Evolutionary conservation across 768 basidiomycete genomes (phyloP), one percentile per base, ranked within the genome.

Genomic region (Kwoniella bestiolae): DNA sequence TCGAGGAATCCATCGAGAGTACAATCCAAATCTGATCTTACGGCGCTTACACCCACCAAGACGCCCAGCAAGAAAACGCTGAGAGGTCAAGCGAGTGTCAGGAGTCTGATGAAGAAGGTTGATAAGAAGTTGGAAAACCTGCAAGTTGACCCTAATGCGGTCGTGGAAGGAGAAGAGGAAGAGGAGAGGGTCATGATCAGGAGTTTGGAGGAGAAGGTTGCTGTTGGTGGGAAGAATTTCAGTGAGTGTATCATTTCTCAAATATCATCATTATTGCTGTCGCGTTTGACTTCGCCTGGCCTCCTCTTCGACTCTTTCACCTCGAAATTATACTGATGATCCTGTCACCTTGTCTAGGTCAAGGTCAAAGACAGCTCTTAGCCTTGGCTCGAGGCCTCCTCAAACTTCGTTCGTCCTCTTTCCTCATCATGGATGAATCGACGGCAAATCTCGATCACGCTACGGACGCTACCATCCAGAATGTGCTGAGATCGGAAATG

Each of bases 401-500:
- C 41, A 80, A 80, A 56, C 72, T 88, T 63, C 82, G 86, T 11
- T 76, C 82, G 50, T 87, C 85, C 63, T 86, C 85, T 59, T 77
- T 88, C 35, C 79, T 87, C 49, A 84, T 88, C 55, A 80, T 88
- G 35, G 87, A 88, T 61, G 87, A 88, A 59, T 80, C 82, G 1
- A 85, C 83, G 0, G 82, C 82, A 6, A 80, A 80, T 57, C 66
- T 80, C 11, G 87, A 88, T 79, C 85, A 86, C 70, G 82, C 83
- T 52, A 88, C 86, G 0, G 88, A 88, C 71, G 76, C 83, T 1
- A 80, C 84, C 52, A 88, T 89, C 55, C 87, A 89, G 76, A 81
- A 81, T 2, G 85, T 86, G 1, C 80, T 89, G 56, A 82, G 86
- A 23, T 83, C 82, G 5, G 79, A 80, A 41, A 68, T 84, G 60